Percentiles rank a stretch among this genome's conserved stretches.
phyloP scores from a whole-genome alignment of 2,329 filamentous ascomycete genomes.

The Fusarium dimerum region DNA sequence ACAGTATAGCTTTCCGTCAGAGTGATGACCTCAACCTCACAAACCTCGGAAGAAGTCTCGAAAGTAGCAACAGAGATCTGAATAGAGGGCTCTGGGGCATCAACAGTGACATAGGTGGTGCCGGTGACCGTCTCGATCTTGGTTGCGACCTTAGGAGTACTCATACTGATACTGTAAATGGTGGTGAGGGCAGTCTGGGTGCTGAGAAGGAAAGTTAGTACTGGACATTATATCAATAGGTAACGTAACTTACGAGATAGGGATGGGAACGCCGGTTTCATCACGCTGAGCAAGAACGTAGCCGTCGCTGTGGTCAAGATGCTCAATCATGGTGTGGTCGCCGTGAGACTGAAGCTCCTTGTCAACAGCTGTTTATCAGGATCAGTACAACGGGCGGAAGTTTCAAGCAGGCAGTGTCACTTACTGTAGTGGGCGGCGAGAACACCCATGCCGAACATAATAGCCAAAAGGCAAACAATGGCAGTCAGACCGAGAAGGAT shows the following conservation, averaged over 20 bases:
- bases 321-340: not conserved
- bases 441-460: conserved; percentile 33
- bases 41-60: conserved; percentile 24
- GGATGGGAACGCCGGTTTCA: conserved; percentile 22
- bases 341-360: not conserved
- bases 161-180: conserved; percentile 32
- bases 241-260: conserved; percentile 35
- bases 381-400: not conserved
- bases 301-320: not conserved
- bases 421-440: conserved; percentile 31
- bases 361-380: conserved; percentile 9
- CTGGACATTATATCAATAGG: not conserved
- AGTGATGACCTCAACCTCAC: conserved; percentile 22
- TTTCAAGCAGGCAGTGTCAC: not conserved
- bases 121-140: conserved; percentile 28
- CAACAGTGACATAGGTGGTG: conserved; percentile 31
- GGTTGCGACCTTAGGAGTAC: conserved; percentile 17
- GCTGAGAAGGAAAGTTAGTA: conserved; percentile 22
- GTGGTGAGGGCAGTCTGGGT: conserved; percentile 37
- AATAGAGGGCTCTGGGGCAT: conserved; percentile 22
- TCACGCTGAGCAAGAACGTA: conserved; percentile 15
- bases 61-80: conserved; percentile 27
- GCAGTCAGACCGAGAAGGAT: conserved; percentile 10
- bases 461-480: conserved; percentile 13
- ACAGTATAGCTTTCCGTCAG: conserved; percentile 31